These are phyloP conservation scores for Lentinus brumalis DNA, from an alignment of 768 basidiomycete genomes.

Conservation along the genomic window DNA sequence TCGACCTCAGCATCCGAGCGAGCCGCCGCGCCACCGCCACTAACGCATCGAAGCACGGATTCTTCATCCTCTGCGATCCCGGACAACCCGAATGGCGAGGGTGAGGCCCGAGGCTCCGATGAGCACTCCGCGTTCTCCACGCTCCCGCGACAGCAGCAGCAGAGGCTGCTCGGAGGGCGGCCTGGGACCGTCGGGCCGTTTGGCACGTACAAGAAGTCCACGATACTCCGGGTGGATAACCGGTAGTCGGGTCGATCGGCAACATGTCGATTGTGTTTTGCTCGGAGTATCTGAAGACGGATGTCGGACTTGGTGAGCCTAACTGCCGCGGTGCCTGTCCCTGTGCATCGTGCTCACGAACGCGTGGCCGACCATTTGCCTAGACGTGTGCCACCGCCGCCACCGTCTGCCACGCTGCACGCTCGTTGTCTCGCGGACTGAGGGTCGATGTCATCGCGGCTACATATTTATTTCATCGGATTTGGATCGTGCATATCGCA, in stretches of 20 bases:
- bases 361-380: too few relatives aligned
- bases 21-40: not conserved
- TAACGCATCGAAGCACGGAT: not conserved
- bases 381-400: too few relatives aligned
- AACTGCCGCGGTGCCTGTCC: too few relatives aligned
- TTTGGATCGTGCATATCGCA: not conserved
- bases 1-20: not conserved
- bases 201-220: conserved; percentile 41
- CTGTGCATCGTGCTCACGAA: too few relatives aligned
- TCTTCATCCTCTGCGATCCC: not conserved
- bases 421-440: too few relatives aligned
- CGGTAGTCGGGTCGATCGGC: not conserved
- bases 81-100: not conserved
- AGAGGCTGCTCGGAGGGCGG: conserved; percentile 35
- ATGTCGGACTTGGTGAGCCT: too few relatives aligned
- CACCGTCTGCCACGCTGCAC: not conserved
- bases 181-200: conserved; percentile 44
- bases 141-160: conserved; percentile 14
- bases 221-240: not conserved
- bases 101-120: not conserved
- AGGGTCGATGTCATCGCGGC: too few relatives aligned
- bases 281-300: too few relatives aligned
- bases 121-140: conserved; percentile 1
- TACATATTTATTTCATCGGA: too few relatives aligned
- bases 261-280: too few relatives aligned